phyloP scores from a whole-genome alignment of 2,329 filamentous ascomycete species.

The Incumbomyces lentus region DNA sequence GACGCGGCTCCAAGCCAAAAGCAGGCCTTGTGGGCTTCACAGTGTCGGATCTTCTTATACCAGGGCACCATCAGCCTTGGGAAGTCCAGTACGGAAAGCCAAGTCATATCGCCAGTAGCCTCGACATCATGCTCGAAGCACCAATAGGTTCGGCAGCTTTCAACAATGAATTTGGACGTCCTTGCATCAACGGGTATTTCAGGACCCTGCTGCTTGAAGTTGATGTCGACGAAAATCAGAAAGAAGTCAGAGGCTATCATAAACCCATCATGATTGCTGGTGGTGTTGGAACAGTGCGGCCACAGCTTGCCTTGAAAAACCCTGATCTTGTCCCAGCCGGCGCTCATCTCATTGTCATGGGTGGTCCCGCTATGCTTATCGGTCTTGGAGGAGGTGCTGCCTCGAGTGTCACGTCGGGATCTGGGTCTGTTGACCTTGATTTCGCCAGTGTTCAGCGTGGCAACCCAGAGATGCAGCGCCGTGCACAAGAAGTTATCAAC shows the following conservation, averaged over 20 bases:
- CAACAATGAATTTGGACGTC: constrained; percentile 95
- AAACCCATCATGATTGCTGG: constrained; percentile 99
- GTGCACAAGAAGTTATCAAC: constrained; percentile 97
- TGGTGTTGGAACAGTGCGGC: constrained; percentile 83
- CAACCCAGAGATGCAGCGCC: constrained; percentile 89
- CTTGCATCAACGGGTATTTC: constrained; percentile 82
- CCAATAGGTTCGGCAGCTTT: constrained; percentile 91
- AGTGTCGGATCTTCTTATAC: constrained; percentile 88
- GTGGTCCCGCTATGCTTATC: constrained; percentile 95
- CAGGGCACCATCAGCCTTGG: constrained; percentile 73
- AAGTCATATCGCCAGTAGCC: constrained; percentile 79
- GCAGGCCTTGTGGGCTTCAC: constrained; percentile 86
- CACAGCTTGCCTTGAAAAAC: constrained; percentile 81
- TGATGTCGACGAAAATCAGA: constrained; percentile 47
- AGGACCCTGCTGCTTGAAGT: constrained; percentile 71
- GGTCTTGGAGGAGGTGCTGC: constrained; percentile 91
- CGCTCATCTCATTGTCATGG: constrained; percentile 85
- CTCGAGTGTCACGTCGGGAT: constrained; percentile 77
- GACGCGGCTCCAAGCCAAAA: constrained; percentile 84
- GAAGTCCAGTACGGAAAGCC: constrained; percentile 77
- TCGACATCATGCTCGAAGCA: constrained; percentile 96
- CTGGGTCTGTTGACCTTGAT: constrained; percentile 83
- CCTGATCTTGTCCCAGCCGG: constrained; percentile 68
- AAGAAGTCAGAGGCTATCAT: constrained; percentile 80
- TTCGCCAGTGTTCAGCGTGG: constrained; percentile 96